A percentile compares a stretch with the other conserved stretches of the same genome.
Evolutionary conservation across 2,329 filamentous ascomycete species (phyloP).

Genomic region (Aspergillus puulaauensis): DNA sequence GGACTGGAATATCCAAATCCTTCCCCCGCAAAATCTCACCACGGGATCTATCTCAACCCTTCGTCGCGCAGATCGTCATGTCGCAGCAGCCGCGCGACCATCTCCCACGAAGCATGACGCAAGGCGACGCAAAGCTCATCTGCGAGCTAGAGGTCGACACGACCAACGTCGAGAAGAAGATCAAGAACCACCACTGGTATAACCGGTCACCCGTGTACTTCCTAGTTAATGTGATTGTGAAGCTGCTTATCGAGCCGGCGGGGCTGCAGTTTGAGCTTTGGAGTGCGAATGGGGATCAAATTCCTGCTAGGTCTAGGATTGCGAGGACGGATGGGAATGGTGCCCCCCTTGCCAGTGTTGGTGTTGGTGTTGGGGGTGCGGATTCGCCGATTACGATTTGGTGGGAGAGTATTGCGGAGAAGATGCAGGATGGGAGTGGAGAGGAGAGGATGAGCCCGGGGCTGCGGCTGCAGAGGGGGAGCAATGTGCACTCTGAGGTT

Average conservation of each 20-base stretch:
- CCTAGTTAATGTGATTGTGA: constrained; percentile 1
- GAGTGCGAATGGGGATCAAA: background rate
- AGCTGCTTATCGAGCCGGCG: constrained; percentile 2
- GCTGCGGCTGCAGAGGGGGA: background rate
- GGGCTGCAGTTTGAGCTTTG: constrained; percentile 7
- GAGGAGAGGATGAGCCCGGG: too few relatives aligned
- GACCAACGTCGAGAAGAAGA: constrained; percentile 2
- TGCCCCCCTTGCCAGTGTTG: too few relatives aligned
- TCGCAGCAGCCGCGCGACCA: background rate
- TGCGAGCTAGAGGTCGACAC: constrained; percentile 11
- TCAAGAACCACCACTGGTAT: constrained; percentile 11
- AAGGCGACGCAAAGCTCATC: constrained; percentile 5
- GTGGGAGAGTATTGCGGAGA: constrained; percentile 6
- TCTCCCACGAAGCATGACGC: constrained; percentile 6
- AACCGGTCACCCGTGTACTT: constrained; percentile 10
- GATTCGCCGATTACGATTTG: background rate
- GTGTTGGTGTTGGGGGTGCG: too few relatives aligned
- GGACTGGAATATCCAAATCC: constrained; percentile 22
- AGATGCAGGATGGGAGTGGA: constrained; percentile 5
- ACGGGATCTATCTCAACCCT: background rate
- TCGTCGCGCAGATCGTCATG: constrained; percentile 10
- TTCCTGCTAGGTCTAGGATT: background rate
- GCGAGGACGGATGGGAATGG: background rate
- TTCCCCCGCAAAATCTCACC: constrained; percentile 27
- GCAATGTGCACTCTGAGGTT: too few relatives aligned